Conservation (phyloP, 805 yeast species). For the Pichia nanzhaoensis region DNA sequence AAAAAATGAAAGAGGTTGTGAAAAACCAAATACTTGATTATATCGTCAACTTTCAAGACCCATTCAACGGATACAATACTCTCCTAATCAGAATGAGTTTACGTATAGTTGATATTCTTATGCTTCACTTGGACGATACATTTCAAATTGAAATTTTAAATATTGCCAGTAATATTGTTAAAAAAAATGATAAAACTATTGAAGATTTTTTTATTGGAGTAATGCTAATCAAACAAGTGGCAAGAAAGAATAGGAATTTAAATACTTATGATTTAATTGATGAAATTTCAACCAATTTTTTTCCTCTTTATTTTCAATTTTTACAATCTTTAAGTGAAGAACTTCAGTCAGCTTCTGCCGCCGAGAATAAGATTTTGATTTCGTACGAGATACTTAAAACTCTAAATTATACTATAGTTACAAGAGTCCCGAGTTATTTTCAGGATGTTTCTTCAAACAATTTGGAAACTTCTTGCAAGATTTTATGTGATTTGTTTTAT, state of each 20-base stretch:
- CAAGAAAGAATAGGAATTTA: constrained; percentile 66
- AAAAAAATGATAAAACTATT: constrained; percentile 33
- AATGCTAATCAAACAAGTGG: constrained; percentile 60
- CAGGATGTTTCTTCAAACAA: background rate
- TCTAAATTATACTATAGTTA: constrained; percentile 69
- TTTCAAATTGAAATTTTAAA: constrained; percentile 52
- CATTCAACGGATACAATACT: constrained; percentile 1
- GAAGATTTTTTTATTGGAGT: constrained; percentile 56
- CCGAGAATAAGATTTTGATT: background rate
- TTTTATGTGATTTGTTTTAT: constrained; percentile 1
- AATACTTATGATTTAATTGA: constrained; percentile 45
- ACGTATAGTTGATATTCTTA: constrained; percentile 48
- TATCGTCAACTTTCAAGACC: constrained; percentile 1
- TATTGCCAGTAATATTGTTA: constrained; percentile 39
- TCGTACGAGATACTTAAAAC: constrained; percentile 60
- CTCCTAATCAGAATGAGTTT: constrained; percentile 20
- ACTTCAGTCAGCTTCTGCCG: background rate
- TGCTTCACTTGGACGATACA: constrained; percentile 33
- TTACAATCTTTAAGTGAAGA: constrained; percentile 2
- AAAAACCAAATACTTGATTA: constrained; percentile 2
- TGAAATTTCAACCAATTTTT: constrained; percentile 45
- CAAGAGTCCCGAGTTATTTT: constrained; percentile 61
- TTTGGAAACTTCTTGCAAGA: constrained; percentile 1
- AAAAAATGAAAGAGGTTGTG: background rate
- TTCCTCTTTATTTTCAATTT: constrained; percentile 39